These are phyloP conservation scores for Populus trichocarpa DNA, from an alignment of 441 rosid species.

Conservation along the genomic window DNA sequence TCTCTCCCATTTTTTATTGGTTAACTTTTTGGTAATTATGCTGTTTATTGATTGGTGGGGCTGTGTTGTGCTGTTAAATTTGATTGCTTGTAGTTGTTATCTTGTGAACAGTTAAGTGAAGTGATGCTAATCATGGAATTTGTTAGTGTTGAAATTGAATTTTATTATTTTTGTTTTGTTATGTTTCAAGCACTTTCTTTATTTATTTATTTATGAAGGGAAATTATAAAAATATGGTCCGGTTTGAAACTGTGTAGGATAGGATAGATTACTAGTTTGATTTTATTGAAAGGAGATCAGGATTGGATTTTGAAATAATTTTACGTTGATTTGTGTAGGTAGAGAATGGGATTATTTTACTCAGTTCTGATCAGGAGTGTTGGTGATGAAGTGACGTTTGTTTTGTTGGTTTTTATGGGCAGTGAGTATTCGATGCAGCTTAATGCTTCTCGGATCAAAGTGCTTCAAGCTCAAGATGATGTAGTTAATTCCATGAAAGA, in stretches of 20 bases:
- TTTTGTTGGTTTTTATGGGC: constrained; percentile 12
- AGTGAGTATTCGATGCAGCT: constrained; percentile 97
- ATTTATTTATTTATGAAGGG: neutral
- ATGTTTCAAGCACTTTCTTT: neutral
- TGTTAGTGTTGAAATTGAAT: neutral
- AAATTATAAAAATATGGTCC: neutral
- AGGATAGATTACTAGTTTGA: neutral
- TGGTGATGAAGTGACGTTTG: neutral
- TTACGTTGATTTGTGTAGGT: neutral
- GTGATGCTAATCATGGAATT: neutral
- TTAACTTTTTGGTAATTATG: neutral
- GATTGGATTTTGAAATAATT: neutral
- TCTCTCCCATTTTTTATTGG: neutral
- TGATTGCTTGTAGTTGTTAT: neutral
- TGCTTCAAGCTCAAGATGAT: constrained; percentile 94
- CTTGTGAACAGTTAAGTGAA: neutral
- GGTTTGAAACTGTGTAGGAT: neutral
- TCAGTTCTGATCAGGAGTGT: neutral
- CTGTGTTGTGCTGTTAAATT: neutral
- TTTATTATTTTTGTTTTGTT: neutral
- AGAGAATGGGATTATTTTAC: neutral
- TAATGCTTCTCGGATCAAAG: constrained; percentile 89
- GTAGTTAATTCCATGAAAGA: constrained; percentile 83
- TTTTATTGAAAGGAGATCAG: neutral
- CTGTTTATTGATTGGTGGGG: neutral